Evolutionary conservation across 805 yeast species (phyloP).

Genomic region (Brettanomyces nanus): DNA sequence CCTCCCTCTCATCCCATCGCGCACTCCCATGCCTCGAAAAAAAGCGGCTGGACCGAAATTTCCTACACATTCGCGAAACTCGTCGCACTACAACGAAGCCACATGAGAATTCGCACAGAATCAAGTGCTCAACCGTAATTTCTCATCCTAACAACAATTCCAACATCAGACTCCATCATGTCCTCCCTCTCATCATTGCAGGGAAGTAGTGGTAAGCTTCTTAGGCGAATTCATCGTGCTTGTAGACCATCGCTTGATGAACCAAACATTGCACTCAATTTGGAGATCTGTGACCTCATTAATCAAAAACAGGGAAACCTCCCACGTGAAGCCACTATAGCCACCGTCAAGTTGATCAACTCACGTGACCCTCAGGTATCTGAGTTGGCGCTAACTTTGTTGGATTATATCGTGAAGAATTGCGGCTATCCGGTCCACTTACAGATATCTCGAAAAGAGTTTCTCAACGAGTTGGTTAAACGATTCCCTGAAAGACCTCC

Average conservation of each 20-base stretch:
- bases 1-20: too few relatives aligned
- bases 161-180: too few relatives aligned
- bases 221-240: slow-evolving; percentile 51
- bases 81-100: too few relatives aligned
- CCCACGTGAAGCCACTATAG: slow-evolving; percentile 88
- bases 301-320: slow-evolving; percentile 86
- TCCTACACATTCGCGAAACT: too few relatives aligned
- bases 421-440: slow-evolving; percentile 97
- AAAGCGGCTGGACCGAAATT: too few relatives aligned
- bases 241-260: slow-evolving; percentile 75
- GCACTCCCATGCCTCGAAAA: too few relatives aligned
- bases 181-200: slow-evolving; percentile 25
- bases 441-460: slow-evolving; percentile 91
- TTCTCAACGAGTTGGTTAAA: slow-evolving; percentile 85
- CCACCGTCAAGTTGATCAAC: slow-evolving; percentile 75
- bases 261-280: slow-evolving; percentile 81
- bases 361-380: slow-evolving; percentile 79
- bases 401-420: slow-evolving; percentile 90
- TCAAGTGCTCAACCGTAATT: too few relatives aligned
- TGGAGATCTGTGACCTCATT: slow-evolving; percentile 89
- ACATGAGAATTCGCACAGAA: too few relatives aligned
- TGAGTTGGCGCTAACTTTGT: slow-evolving; percentile 59
- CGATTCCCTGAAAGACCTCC: slow-evolving; percentile 95
- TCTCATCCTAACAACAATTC: too few relatives aligned
- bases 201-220: slow-evolving; percentile 29